phyloP scores from a whole-genome alignment of 2,329 filamentous ascomycete genomes.

The Talaromyces pinophilus region DNA sequence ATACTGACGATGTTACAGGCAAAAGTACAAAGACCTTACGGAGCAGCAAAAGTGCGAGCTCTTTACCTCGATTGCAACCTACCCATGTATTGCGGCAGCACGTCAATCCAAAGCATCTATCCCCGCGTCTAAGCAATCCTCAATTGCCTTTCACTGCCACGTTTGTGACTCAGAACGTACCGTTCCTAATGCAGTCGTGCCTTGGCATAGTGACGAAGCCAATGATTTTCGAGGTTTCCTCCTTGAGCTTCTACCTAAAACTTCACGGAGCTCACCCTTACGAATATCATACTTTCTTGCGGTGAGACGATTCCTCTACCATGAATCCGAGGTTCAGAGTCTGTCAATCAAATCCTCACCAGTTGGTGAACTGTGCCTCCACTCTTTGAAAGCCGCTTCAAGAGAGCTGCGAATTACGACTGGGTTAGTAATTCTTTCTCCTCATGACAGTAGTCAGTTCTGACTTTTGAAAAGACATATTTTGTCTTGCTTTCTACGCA shows the following conservation, averaged over 20 bases:
- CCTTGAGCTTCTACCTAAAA: slow-evolving; percentile 42
- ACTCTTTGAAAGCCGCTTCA: slow-evolving; percentile 77
- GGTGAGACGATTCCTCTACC: slow-evolving; percentile 68
- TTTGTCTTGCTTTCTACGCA: slow-evolving; percentile 65
- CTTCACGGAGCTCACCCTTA: slow-evolving; percentile 56
- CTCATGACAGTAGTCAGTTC: no score
- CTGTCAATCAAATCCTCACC: slow-evolving; percentile 68
- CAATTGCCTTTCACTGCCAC: slow-evolving; percentile 35
- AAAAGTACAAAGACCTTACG: slow-evolving; percentile 49
- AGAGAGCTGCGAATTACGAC: slow-evolving; percentile 83
- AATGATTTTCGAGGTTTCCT: slow-evolving; percentile 47
- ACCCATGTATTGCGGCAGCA: slow-evolving; percentile 59
- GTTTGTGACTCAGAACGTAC: slow-evolving; percentile 40
- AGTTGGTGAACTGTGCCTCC: slow-evolving; percentile 77
- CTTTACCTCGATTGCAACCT: slow-evolving; percentile 58
- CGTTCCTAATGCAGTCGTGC: slow-evolving; percentile 24
- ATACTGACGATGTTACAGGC: slow-evolving; percentile 37
- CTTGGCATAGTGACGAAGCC: slow-evolving; percentile 28
- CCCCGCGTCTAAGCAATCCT: slow-evolving; percentile 27
- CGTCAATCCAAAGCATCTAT: slow-evolving; percentile 42
- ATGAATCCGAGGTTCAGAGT: slow-evolving; percentile 61
- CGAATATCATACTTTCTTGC: slow-evolving; percentile 71
- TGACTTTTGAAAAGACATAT: slow-evolving; percentile 54
- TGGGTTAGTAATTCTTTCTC: slow-evolving; percentile 49
- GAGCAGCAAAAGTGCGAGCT: slow-evolving; percentile 56